Evolutionary conservation across 257 asterid genomes (phyloP), one percentile per base, ranked within the genome.

Genomic region (Solanum sparsipilum): DNA sequence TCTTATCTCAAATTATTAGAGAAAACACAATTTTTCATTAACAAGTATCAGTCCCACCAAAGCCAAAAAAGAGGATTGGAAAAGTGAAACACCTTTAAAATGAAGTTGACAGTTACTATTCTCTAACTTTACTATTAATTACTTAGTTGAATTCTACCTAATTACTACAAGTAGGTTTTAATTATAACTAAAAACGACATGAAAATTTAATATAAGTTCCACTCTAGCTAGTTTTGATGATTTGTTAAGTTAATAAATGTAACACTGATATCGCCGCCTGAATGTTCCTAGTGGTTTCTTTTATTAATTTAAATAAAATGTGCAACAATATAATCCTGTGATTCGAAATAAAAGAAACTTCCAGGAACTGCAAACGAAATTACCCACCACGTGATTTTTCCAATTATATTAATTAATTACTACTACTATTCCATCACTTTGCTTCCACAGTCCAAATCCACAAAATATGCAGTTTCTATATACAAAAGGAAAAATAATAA

Each of bases 311-410:
- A 52, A 52, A 52, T 52, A 16, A 52, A 48, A 85, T 91, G 75
- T 86, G 90, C 95, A 90, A 90, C 91, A 91, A 93, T 93, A 90
- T 88, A 89, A 89, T 84, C 93, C 89, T 91, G 91, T 29, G 93
- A 93, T 88, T 88, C 87, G 4, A 9, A 85, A 58, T 76, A 91
- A 90, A 92, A 89, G 88, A 32, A 41, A 86, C 89, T 91, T 91
- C 93, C 91, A 88, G 91, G 98, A 94, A 93, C 92, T 91, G 83
- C 91, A 93, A 93, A 89, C 91, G 96, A 94, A 93, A 93, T 89
- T 65, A 91, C 84, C 63, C 21, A 83, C n/a, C 98, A 95, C 93
- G 95, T 95, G 95, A 86, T 60, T 73, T 81, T 86, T 44, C 9
- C 84, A 34, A 44, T 89, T 89, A 88, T 87, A 82, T 29, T 82